Conservation (phyloP, 768 basidiomycete species). For the Fistulinella prunicolor region DNA sequence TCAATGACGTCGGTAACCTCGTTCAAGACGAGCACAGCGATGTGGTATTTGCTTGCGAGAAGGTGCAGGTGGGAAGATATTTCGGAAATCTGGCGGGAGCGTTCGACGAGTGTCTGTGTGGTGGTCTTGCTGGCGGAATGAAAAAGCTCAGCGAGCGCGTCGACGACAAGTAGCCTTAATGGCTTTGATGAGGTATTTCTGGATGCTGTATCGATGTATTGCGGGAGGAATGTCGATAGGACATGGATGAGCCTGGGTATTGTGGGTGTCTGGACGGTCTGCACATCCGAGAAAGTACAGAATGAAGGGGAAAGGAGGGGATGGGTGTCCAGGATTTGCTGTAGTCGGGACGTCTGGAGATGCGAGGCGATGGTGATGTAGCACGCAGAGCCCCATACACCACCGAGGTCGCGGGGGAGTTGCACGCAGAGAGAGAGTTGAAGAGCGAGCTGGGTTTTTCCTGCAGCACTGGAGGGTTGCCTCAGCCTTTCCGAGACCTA, state of each 20-base stretch:
- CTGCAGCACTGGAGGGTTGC: conserved; percentile 65
- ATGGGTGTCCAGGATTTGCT: conserved; percentile 59
- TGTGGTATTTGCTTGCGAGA: conserved; percentile 57
- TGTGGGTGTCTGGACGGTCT: conserved; percentile 57
- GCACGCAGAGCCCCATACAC: conserved; percentile 64
- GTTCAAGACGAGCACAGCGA: conserved; percentile 85
- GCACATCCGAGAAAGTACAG: conserved; percentile 55
- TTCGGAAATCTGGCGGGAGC: conserved; percentile 65
- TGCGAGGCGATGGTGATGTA: conserved; percentile 73
- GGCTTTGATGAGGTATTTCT: conserved; percentile 43
- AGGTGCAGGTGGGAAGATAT: conserved; percentile 69
- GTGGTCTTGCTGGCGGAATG: conserved; percentile 59
- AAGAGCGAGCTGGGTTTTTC: conserved; percentile 90
- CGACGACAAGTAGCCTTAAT: conserved; percentile 78
- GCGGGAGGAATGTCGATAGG: conserved; percentile 52
- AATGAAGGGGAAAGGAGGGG: conserved; percentile 41
- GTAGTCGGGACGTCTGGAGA: conserved; percentile 64
- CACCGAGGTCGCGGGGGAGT: conserved; percentile 53
- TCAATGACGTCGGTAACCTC: conserved; percentile 83
- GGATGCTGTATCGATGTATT: conserved; percentile 40
- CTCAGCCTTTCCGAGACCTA: conserved; percentile 5
- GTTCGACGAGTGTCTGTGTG: conserved; percentile 61
- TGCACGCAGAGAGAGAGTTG: conserved; percentile 82
- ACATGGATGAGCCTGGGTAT: conserved; percentile 54
- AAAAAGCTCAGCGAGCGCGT: conserved; percentile 86